Base-by-base conservation (phyloP, 1,284 basidiomycete species). In the Ceratobasidium sp. region DNA sequence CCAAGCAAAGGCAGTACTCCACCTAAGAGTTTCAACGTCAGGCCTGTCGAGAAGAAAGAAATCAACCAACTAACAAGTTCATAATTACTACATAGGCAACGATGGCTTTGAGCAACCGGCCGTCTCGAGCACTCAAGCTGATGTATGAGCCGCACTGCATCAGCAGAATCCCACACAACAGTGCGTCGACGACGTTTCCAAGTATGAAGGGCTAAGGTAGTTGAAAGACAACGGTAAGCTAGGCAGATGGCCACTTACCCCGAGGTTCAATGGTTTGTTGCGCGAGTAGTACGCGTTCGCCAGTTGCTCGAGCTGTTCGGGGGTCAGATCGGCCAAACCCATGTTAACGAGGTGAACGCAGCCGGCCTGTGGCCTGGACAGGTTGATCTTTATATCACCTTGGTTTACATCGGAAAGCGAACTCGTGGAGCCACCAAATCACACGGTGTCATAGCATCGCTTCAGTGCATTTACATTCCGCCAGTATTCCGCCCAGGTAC, bases 111-210 rank as follows among this genome's bases (percentile, higher is more conserved):
- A 64, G 22, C 39, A n/a, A 31, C 43, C 39, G 22, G n/a, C n/a
- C n/a, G n/a, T n/a, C n/a, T n/a, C n/a, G n/a, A n/a, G n/a, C n/a
- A n/a, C n/a, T n/a, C n/a, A n/a, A 64, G 29, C 39, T 7, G 43
- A n/a, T 29, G 62, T 64, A 64, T 27, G 41, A 19, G 62, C 62
- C 62, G 29, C 43, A 64, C n/a, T 53, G 48, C 63, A 65, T 53
- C 43, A 53, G 22, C 13, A 65, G 39, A 22, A 53, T 29, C 22
- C 43, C 43, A 22, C 62, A 46, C 41, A 49, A n/a, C n/a, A 64
- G 19, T 19, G 41, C 46, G 29, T 64, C 62, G 13, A 64, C 14
- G 19, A 64, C 24, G 14, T 11, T 49, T 19, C 62, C 62, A 3
- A 64, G 22, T 1, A 64, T 64, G 27, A 64, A 48, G 16, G 62